phyloP scores from a whole-genome alignment of 2,329 filamentous ascomycete genomes.

The Fusarium kyushuense region DNA sequence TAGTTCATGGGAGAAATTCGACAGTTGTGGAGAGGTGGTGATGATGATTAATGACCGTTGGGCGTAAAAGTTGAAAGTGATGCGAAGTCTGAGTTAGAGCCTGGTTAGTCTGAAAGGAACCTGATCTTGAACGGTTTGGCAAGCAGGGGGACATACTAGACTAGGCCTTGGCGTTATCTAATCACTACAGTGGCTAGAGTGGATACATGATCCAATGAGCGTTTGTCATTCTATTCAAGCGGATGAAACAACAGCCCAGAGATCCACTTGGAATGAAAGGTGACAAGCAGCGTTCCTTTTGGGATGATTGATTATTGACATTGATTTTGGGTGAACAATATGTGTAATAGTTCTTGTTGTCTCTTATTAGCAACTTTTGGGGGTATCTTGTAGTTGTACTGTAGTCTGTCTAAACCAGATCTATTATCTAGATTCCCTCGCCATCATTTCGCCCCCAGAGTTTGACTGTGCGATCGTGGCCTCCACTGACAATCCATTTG shows the following conservation, averaged over 20 bases:
- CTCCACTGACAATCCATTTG: conserved; percentile 93
- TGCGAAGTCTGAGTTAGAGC: conserved; percentile 24
- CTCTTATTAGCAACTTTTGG: conserved; percentile 26
- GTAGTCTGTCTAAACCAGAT: conserved; percentile 32
- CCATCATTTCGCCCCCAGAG: conserved; percentile 91
- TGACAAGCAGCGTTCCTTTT: background rate
- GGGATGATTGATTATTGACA: background rate
- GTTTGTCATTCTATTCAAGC: conserved; percentile 15
- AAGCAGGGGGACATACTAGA: conserved; percentile 33
- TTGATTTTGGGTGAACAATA: background rate
- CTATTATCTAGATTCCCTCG: conserved; percentile 59
- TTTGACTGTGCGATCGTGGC: conserved; percentile 95
- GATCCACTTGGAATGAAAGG: conserved; percentile 21
- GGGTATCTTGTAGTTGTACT: conserved; percentile 46
- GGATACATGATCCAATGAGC: conserved; percentile 40
- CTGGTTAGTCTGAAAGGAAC: conserved; percentile 33
- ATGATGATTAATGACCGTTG: conserved; percentile 22
- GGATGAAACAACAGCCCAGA: conserved; percentile 19
- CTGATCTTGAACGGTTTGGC: conserved; percentile 44
- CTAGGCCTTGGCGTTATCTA: conserved; percentile 42
- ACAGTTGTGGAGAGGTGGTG: conserved; percentile 22
- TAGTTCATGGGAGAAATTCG: conserved; percentile 44
- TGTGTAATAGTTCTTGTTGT: background rate
- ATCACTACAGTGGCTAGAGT: conserved; percentile 34
- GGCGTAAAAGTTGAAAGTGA: conserved; percentile 24